phyloP scores from a whole-genome alignment of 768 basidiomycete species.

The Boletus subparvulus region DNA sequence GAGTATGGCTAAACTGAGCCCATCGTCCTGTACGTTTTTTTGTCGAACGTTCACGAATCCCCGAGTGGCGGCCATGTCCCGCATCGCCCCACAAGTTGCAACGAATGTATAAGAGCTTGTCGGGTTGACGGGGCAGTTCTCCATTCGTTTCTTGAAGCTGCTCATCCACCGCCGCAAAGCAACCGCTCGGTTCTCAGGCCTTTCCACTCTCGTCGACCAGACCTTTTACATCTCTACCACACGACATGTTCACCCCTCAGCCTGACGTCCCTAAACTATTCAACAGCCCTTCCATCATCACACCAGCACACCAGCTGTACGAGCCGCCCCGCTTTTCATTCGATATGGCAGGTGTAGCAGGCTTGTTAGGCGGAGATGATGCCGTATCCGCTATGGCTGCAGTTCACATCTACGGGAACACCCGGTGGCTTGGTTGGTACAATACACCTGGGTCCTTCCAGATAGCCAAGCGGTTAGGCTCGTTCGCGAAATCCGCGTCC shows the following conservation, averaged over 20 bases:
- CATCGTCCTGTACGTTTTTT: too few species aligned
- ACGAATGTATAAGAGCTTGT: not conserved
- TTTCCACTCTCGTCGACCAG: not conserved
- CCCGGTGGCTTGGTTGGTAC: slow-evolving; percentile 37
- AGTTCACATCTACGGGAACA: slow-evolving; percentile 27
- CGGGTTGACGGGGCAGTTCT: not conserved
- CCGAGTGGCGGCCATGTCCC: too few species aligned
- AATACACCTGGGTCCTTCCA: slow-evolving; percentile 35
- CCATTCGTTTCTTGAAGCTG: not conserved
- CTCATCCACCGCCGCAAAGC: not conserved
- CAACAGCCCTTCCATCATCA: not conserved
- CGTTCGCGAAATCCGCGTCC: slow-evolving; percentile 16
- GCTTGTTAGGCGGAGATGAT: slow-evolving; percentile 33
- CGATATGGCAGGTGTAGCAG: slow-evolving; percentile 24
- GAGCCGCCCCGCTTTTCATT: slow-evolving; percentile 14
- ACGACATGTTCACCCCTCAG: not conserved
- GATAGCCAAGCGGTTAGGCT: slow-evolving; percentile 22
- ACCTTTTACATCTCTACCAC: not conserved
- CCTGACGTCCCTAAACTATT: not conserved
- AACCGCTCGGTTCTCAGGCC: not conserved
- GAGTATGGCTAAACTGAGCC: too few species aligned
- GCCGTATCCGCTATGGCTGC: slow-evolving; percentile 31
- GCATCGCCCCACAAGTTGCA: too few species aligned
- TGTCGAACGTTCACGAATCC: too few species aligned
- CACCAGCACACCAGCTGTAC: not conserved